These are phyloP conservation scores for Leccinum fibrillosum DNA, from an alignment of 768 basidiomycete genomes.

Conservation along the genomic window DNA sequence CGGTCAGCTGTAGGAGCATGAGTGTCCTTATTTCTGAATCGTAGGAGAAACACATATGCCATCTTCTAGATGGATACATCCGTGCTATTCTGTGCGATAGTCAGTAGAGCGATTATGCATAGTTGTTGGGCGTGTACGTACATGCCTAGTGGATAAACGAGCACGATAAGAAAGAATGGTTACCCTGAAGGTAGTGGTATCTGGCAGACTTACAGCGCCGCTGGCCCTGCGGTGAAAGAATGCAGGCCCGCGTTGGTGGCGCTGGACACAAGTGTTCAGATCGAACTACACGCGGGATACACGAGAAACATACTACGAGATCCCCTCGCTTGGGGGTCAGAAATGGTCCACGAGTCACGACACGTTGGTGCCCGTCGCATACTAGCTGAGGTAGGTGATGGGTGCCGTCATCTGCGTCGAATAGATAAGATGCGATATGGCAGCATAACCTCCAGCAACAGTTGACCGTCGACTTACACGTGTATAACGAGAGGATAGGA, in stretches of 20 bases:
- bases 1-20: constrained; percentile 37
- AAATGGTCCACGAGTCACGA: constrained; percentile 52
- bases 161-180: constrained; percentile 48
- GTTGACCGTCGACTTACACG: constrained; percentile 49
- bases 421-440: constrained; percentile 61
- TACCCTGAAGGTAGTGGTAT: constrained; percentile 48
- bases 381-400: constrained; percentile 45
- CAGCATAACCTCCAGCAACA: constrained; percentile 63
- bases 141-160: constrained; percentile 50
- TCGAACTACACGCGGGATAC: background rate
- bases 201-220: constrained; percentile 45
- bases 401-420: constrained; percentile 47
- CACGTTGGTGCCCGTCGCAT: constrained; percentile 41
- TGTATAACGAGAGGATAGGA: background rate
- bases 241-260: constrained; percentile 41
- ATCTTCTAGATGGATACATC: constrained; percentile 45
- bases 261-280: constrained; percentile 30
- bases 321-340: constrained; percentile 53
- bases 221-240: constrained; percentile 46
- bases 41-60: constrained; percentile 32
- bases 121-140: constrained; percentile 40
- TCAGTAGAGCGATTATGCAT: background rate
- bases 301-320: constrained; percentile 52
- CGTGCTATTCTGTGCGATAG: constrained; percentile 45
- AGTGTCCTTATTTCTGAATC: constrained; percentile 48